A percentile compares a stretch with the other conserved stretches of the same genome.
These are phyloP conservation scores for Talaromyces verruculosus DNA, from an alignment of 2,329 filamentous ascomycete species.

Conservation along the genomic window DNA sequence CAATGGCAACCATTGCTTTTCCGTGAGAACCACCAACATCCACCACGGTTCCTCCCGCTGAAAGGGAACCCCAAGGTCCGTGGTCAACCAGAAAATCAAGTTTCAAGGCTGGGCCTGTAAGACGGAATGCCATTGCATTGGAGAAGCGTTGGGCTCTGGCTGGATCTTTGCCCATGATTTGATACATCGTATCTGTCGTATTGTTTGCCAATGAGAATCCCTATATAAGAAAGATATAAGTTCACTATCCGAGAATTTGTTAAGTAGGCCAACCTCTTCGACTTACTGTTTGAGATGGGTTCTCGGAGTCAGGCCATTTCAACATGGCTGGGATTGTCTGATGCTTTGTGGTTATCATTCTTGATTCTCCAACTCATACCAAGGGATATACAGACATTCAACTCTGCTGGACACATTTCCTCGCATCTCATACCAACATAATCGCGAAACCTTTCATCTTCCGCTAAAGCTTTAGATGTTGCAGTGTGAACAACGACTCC, in stretches of 20 bases:
- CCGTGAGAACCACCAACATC: conserved; percentile 56
- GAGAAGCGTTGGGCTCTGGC: conserved; percentile 16
- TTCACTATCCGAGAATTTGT: neutral
- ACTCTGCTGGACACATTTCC: conserved; percentile 20
- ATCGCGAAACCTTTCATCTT: conserved; percentile 9
- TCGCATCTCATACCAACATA: conserved; percentile 17
- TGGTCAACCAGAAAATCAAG: conserved; percentile 9
- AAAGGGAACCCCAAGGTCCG: conserved; percentile 3
- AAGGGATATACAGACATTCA: neutral
- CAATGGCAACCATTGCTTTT: conserved; percentile 57
- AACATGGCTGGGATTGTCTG: neutral
- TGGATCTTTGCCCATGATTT: conserved; percentile 8
- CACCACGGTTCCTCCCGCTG: conserved; percentile 4
- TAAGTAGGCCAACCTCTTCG: neutral
- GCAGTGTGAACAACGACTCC: conserved; percentile 18
- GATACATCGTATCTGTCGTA: conserved; percentile 5
- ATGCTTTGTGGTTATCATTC: neutral
- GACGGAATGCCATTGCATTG: conserved; percentile 17
- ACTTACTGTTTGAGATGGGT: conserved; percentile 16
- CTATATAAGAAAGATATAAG: neutral
- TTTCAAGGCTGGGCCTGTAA: conserved; percentile 1
- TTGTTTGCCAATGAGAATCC: conserved; percentile 17
- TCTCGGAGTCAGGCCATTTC: conserved; percentile 20
- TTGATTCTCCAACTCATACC: neutral
- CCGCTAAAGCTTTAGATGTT: conserved; percentile 15